Evolutionary conservation across 208 protist species (phyloP).

Genomic region (Trypanosoma mega): DNA sequence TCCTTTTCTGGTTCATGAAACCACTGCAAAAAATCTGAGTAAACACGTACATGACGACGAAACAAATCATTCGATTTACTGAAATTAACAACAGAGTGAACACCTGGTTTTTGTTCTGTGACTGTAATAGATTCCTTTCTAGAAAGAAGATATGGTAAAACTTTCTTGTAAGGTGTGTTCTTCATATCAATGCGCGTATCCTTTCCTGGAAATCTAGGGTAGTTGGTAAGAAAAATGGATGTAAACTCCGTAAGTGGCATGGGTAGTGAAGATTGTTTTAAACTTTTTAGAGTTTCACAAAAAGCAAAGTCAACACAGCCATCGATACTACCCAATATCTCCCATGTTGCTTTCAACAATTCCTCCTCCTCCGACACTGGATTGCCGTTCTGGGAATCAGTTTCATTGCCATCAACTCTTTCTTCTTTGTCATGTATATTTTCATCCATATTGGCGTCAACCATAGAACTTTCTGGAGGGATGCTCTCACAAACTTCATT

Average conservation of each 20-base stretch:
- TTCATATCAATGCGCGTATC: slow-evolving; percentile 54
- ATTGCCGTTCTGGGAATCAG: background rate
- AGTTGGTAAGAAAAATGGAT: slow-evolving; percentile 40
- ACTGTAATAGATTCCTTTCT: slow-evolving; percentile 47
- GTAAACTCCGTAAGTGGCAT: slow-evolving; percentile 67
- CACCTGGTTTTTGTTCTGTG: slow-evolving; percentile 39
- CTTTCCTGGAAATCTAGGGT: slow-evolving; percentile 35
- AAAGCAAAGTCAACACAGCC: slow-evolving; percentile 54
- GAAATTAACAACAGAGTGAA: slow-evolving; percentile 37
- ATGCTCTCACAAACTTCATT: slow-evolving; percentile 10
- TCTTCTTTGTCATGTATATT: background rate
- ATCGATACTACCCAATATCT: slow-evolving; percentile 37
- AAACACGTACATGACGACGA: slow-evolving; percentile 36
- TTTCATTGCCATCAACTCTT: background rate
- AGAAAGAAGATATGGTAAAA: slow-evolving; percentile 42
- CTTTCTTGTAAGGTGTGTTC: slow-evolving; percentile 68
- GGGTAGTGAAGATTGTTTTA: slow-evolving; percentile 42
- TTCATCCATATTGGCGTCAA: background rate
- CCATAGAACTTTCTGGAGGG: background rate
- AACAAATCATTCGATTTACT: slow-evolving; percentile 46
- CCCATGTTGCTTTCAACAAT: slow-evolving; percentile 8
- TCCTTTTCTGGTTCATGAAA: slow-evolving; percentile 42
- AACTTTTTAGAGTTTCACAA: slow-evolving; percentile 42
- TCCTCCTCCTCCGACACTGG: background rate
- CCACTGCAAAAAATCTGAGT: slow-evolving; percentile 36